phyloP scores from a whole-genome alignment of 164 flowering plant genomes.

The Magnolia kwangsiensis region DNA sequence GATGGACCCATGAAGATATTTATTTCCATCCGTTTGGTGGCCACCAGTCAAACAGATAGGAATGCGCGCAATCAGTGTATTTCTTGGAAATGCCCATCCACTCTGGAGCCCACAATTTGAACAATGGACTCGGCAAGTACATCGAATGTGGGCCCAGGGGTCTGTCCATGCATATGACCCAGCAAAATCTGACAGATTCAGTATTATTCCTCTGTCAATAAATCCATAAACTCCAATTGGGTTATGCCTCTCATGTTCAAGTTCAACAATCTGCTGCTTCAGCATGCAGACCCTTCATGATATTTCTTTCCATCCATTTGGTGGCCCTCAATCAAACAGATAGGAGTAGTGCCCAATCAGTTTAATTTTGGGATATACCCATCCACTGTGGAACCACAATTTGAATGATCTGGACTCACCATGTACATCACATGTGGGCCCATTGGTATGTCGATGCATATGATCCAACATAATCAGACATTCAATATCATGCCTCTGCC shows the following conservation, averaged over 20 bases:
- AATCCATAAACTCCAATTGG: too few relatives aligned
- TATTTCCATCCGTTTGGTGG: neutral
- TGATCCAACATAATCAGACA: too few relatives aligned
- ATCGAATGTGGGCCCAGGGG: too few relatives aligned
- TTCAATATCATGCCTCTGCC: too few relatives aligned
- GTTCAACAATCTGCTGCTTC: slow-evolving; percentile 13
- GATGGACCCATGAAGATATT: neutral
- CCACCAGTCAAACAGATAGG: neutral
- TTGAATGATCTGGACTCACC: too few relatives aligned
- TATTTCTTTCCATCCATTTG: neutral
- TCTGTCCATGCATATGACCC: too few relatives aligned
- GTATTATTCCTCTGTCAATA: too few relatives aligned
- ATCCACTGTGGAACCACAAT: neutral
- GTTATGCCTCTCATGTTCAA: slow-evolving; percentile 17
- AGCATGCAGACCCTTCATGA: neutral
- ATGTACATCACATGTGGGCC: too few relatives aligned
- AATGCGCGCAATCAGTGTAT: neutral
- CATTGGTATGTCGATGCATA: too few relatives aligned
- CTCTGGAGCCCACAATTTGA: neutral
- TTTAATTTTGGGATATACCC: neutral
- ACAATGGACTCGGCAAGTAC: too few relatives aligned
- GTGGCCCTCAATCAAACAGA: neutral
- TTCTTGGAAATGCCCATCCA: neutral
- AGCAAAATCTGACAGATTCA: too few relatives aligned
- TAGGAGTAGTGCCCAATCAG: neutral